Percentiles rank a stretch among this genome's conserved stretches.
Conservation (phyloP, 805 yeast genomes). For the Hanseniaspora lindneri region DNA sequence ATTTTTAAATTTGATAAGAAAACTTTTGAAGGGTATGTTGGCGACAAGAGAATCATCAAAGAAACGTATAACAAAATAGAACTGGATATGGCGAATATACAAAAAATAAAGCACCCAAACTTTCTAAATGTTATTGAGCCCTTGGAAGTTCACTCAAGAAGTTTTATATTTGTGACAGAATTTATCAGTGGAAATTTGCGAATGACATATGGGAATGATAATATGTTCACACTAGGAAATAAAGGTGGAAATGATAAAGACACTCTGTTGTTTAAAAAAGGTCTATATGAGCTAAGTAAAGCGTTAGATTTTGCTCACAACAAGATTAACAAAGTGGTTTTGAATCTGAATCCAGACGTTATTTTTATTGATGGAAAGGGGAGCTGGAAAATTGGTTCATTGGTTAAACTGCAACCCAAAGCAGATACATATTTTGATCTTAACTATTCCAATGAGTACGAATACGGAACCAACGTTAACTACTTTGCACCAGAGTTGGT, state of each 20-base stretch:
- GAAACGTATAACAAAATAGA: conserved; percentile 59
- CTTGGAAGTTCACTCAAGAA: conserved; percentile 68
- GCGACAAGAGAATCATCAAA: conserved; percentile 40
- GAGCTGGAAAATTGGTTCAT: conserved; percentile 88
- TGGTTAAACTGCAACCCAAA: conserved; percentile 39
- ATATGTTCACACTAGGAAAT: conserved; percentile 10
- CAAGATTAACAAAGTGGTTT: conserved; percentile 60
- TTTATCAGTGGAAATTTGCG: conserved; percentile 47
- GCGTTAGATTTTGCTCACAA: conserved; percentile 76
- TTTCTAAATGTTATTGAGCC: conserved; percentile 77
- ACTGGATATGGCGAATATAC: conserved; percentile 55
- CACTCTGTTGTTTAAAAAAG: conserved; percentile 58
- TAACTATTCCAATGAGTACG: not conserved
- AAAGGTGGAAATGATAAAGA: conserved; percentile 22
- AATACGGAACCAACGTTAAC: conserved; percentile 30
- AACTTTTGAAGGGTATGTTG: conserved; percentile 48
- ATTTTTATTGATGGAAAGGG: conserved; percentile 69
- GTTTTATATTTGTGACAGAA: conserved; percentile 77
- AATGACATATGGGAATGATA: conserved; percentile 2
- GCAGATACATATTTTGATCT: conserved; percentile 22
- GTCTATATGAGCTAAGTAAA: conserved; percentile 62
- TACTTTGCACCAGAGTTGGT: conserved; percentile 79
- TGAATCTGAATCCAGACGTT: conserved; percentile 67
- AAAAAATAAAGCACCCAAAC: conserved; percentile 82
- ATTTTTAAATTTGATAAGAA: conserved; percentile 81